These are phyloP conservation scores for Sphaerulina vaccinii DNA, from an alignment of 2,329 filamentous ascomycete genomes.

Conservation along the genomic window DNA sequence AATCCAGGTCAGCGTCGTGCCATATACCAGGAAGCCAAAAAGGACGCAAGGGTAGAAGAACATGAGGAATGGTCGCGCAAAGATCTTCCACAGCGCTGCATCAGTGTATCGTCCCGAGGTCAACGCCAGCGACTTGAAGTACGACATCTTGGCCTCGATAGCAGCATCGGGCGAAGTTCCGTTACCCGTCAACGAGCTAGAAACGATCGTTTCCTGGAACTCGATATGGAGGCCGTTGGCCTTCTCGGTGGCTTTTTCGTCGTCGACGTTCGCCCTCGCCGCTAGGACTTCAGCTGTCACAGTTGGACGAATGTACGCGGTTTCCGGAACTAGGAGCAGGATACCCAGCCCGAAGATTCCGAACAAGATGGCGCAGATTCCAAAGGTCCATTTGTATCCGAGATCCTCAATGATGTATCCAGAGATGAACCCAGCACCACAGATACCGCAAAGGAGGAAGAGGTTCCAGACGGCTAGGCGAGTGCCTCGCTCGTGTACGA, in stretches of 20 bases:
- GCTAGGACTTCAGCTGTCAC: conserved; percentile 6
- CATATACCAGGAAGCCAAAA: conserved; percentile 45
- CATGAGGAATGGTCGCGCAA: conserved; percentile 38
- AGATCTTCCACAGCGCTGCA: conserved; percentile 38
- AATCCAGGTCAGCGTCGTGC: conserved; percentile 44
- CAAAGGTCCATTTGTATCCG: conserved; percentile 44
- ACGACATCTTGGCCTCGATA: conserved; percentile 32
- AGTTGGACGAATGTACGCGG: conserved; percentile 26
- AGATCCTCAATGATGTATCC: conserved; percentile 44
- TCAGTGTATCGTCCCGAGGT: conserved; percentile 38
- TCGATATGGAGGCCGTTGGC: conserved; percentile 21
- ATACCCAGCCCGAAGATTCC: conserved; percentile 34
- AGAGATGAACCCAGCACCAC: conserved; percentile 40
- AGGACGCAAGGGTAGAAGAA: conserved; percentile 38
- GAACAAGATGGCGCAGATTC: conserved; percentile 42
- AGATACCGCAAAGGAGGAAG: conserved; percentile 43
- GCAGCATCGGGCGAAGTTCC: conserved; percentile 14
- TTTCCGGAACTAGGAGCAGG: conserved; percentile 37
- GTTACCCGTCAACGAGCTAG: conserved; percentile 18
- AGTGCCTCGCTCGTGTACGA: conserved; percentile 44
- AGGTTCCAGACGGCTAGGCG: conserved; percentile 43
- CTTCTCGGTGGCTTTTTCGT: conserved; percentile 19
- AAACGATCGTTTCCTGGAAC: not conserved
- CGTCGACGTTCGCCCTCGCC: conserved; percentile 16
- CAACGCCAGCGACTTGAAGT: conserved; percentile 30